These are phyloP conservation scores for Trichoderma pleuroti DNA, from an alignment of 2,329 filamentous ascomycete genomes.

Conservation along the genomic window DNA sequence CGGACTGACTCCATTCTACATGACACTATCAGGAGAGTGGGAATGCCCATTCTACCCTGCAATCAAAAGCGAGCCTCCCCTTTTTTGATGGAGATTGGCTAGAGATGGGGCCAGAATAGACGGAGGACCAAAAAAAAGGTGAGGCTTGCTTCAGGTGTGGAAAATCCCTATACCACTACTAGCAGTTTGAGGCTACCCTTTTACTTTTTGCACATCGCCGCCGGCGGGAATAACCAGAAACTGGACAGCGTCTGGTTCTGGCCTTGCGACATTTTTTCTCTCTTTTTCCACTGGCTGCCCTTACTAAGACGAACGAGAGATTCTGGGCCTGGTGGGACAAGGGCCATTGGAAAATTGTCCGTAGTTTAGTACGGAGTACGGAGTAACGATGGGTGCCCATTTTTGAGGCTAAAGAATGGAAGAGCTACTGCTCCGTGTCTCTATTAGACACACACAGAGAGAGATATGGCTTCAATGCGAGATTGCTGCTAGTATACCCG, in stretches of 20 bases:
- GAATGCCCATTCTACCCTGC: slow-evolving; percentile 9
- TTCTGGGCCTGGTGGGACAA: slow-evolving; percentile 3
- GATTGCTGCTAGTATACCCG: background rate
- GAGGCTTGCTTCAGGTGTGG: slow-evolving; percentile 13
- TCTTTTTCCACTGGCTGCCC: background rate
- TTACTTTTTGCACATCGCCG: background rate
- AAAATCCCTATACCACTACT: background rate
- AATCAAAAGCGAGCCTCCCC: background rate
- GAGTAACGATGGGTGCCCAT: slow-evolving; percentile 2
- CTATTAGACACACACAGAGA: background rate
- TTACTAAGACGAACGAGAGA: background rate
- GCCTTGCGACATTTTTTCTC: background rate
- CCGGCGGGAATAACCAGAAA: background rate
- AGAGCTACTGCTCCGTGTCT: background rate
- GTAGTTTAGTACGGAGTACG: slow-evolving; percentile 9
- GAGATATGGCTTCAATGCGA: background rate
- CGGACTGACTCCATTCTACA: background rate
- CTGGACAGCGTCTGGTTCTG: background rate
- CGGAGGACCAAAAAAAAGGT: background rate
- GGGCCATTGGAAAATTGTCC: slow-evolving; percentile 6
- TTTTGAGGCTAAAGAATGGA: background rate
- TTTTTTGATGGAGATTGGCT: slow-evolving; percentile 2
- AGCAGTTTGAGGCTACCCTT: background rate
- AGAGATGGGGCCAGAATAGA: background rate
- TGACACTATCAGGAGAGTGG: background rate